Evolutionary conservation across 2,329 filamentous ascomycete genomes (phyloP).

Genomic region (Cordyceps fumosorosea): DNA sequence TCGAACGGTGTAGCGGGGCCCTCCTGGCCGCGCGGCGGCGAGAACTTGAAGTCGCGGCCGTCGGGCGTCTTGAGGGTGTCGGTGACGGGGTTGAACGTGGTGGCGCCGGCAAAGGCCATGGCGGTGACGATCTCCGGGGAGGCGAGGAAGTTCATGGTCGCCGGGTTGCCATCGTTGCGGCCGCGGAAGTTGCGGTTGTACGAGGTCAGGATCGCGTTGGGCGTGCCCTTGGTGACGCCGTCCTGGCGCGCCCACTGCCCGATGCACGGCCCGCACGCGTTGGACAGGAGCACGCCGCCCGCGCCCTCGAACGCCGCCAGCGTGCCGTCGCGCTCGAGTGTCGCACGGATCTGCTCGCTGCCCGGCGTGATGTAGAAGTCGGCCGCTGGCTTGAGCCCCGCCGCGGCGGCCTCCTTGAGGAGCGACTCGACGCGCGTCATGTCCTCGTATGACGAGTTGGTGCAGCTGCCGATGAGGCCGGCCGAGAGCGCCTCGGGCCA

Average conservation of each 20-base stretch:
- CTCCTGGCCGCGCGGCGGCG: conserved; percentile 65
- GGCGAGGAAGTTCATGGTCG: conserved; percentile 98
- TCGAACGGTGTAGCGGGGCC: conserved; percentile 63
- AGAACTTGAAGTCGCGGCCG: conserved; percentile 79
- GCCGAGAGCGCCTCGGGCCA: conserved; percentile 92
- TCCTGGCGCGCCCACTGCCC: conserved; percentile 95
- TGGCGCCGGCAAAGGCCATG: conserved; percentile 86
- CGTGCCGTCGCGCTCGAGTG: conserved; percentile 81
- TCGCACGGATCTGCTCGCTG: conserved; percentile 93
- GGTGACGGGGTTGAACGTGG: conserved; percentile 93
- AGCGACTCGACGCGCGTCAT: conserved; percentile 94
- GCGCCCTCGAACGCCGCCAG: conserved; percentile 79
- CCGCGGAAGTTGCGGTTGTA: conserved; percentile 99
- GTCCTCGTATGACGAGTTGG: conserved; percentile 97
- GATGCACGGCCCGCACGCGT: conserved; percentile 90
- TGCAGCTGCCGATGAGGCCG: conserved; percentile 94
- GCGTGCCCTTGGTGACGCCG: conserved; percentile 72
- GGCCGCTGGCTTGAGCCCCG: conserved; percentile 82
- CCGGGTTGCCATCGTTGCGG: conserved; percentile 92
- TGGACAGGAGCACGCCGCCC: conserved; percentile 84
- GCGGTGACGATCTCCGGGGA: conserved; percentile 96
- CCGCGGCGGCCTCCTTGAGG: conserved; percentile 81
- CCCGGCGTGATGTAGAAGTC: conserved; percentile 96
- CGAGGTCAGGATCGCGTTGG: conserved; percentile 91
- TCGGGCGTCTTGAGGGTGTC: conserved; percentile 75